Evolutionary conservation across 768 basidiomycete species (phyloP).

Genomic region (Phanerochaete sordida): DNA sequence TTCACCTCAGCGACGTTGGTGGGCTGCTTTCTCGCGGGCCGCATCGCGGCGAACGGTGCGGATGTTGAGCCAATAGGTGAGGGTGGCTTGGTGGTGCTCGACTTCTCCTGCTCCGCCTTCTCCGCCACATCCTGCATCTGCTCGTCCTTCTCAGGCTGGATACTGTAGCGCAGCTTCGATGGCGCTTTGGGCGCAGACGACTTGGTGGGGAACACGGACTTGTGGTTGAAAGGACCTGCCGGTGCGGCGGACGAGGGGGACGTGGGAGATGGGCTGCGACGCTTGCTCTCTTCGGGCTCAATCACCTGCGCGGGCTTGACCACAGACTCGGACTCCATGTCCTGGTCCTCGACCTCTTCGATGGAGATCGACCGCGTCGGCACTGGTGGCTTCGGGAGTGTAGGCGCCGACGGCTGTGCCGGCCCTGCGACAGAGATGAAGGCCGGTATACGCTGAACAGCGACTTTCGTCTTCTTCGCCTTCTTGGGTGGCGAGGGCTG

Average conservation of each 20-base stretch:
- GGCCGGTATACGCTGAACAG: too few relatives aligned
- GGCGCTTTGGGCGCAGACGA: conserved; percentile 67
- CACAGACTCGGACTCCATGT: conserved; percentile 18
- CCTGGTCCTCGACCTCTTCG: conserved; percentile 33
- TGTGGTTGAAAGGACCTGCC: conserved; percentile 1
- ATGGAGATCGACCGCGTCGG: conserved; percentile 13
- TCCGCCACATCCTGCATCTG: conserved; percentile 11
- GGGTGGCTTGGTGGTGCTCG: background rate
- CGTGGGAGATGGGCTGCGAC: background rate
- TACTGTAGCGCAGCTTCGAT: conserved; percentile 73
- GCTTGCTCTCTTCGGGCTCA: conserved; percentile 31
- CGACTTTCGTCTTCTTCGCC: conserved; percentile 38
- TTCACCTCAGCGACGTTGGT: conserved; percentile 18
- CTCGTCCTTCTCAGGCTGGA: conserved; percentile 52
- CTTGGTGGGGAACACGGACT: conserved; percentile 31
- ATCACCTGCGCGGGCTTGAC: conserved; percentile 36
- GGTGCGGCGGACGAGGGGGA: conserved; percentile 4
- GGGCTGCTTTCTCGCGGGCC: background rate
- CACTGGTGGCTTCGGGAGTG: background rate
- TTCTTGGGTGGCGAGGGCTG: conserved; percentile 40
- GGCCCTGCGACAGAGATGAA: too few relatives aligned
- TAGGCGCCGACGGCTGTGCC: too few relatives aligned
- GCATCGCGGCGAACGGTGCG: conserved; percentile 17
- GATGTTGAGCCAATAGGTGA: conserved; percentile 16
- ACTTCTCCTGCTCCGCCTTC: conserved; percentile 1